Evolutionary conservation across 495 filamentous ascomycete species (phyloP).

Genomic region (Penicillium pancosmium): DNA sequence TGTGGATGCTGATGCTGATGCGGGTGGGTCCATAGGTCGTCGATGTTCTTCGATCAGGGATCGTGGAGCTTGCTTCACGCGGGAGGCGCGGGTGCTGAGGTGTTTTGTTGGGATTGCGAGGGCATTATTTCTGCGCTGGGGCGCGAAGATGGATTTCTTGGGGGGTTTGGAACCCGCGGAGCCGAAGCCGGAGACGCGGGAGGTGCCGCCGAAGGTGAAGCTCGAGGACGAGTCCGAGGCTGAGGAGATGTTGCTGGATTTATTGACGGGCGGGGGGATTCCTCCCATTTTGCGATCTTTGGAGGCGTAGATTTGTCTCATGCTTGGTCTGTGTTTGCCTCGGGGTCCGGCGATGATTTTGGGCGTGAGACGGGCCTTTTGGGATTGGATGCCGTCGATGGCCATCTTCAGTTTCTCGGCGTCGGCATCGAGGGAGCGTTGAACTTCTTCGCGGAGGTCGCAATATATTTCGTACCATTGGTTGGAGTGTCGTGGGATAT

Average conservation of each 20-base stretch:
- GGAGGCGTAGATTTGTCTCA: conserved; percentile 29
- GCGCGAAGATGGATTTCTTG: conserved; percentile 44
- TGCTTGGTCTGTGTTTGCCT: conserved; percentile 20
- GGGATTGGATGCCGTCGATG: conserved; percentile 51
- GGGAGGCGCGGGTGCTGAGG: conserved; percentile 39
- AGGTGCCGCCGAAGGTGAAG: too few relatives aligned
- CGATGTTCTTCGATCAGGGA: conserved; percentile 48
- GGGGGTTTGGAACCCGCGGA: conserved; percentile 14
- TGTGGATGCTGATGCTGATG: conserved; percentile 1
- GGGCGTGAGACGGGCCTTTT: conserved; percentile 49
- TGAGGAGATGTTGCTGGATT: background rate
- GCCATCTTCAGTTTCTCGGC: conserved; percentile 50
- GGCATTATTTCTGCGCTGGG: conserved; percentile 37
- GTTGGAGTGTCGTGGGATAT: conserved; percentile 55
- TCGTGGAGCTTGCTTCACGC: conserved; percentile 43
- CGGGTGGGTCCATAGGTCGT: conserved; percentile 26
- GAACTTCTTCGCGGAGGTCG: conserved; percentile 45
- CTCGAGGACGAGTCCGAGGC: background rate
- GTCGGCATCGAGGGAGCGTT: conserved; percentile 51
- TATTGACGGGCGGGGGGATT: conserved; percentile 18
- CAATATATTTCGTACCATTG: conserved; percentile 69
- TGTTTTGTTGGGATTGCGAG: conserved; percentile 45
- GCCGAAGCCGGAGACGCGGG: background rate
- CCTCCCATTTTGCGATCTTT: conserved; percentile 35
- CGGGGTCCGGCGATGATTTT: conserved; percentile 45